A percentile compares a stretch with the other conserved stretches of the same genome.
phyloP scores from a whole-genome alignment of 192 early-diverging fungal genomes.

The Linnemannia schmuckeri region DNA sequence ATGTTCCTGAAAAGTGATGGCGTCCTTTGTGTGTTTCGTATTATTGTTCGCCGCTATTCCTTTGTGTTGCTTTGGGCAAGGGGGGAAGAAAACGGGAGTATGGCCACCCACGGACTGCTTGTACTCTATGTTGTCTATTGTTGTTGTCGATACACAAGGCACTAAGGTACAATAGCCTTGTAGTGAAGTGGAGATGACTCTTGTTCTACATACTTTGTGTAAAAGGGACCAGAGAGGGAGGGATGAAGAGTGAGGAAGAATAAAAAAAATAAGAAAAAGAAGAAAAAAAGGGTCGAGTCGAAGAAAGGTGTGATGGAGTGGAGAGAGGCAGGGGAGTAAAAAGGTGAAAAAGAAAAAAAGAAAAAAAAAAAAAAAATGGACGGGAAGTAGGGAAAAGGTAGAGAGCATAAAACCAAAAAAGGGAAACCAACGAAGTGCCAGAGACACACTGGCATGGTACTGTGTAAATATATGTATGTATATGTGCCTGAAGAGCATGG shows the following conservation, averaged over 20 bases:
- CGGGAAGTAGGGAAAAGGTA: background rate
- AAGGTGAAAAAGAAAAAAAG: background rate
- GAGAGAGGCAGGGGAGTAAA: background rate
- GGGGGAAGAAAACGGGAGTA: background rate
- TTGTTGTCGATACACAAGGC: background rate
- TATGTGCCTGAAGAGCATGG: background rate
- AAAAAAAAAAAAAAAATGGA: background rate
- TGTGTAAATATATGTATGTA: too few species aligned
- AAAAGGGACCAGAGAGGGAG: background rate
- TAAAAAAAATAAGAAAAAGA: background rate
- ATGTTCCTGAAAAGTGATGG: conserved; percentile 5
- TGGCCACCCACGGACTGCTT: background rate
- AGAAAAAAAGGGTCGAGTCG: background rate
- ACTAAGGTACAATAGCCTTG: background rate
- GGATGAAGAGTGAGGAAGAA: background rate
- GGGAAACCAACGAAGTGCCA: background rate
- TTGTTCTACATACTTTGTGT: conserved; percentile 3
- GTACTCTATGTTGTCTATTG: background rate
- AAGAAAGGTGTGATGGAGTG: background rate
- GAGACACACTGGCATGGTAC: background rate
- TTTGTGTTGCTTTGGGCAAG: background rate
- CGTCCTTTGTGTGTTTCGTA: background rate
- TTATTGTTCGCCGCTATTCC: background rate
- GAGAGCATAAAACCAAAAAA: background rate
- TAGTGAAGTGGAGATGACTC: background rate